Percentiles rank a stretch among this genome's conserved stretches.
Conservation (phyloP, 805 yeast species). For the Vanderwaltozyma tropicalis region DNA sequence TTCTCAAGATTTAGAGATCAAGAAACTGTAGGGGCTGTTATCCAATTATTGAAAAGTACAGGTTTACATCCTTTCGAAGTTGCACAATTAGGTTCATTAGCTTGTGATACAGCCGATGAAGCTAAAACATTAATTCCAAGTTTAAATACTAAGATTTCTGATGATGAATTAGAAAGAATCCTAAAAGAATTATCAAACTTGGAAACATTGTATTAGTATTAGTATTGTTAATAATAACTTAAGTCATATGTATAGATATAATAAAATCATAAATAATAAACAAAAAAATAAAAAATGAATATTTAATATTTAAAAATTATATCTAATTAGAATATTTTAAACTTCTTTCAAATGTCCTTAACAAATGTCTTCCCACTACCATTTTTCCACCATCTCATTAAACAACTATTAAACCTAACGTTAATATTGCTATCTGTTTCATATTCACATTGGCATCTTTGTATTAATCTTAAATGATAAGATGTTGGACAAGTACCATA, state of each 20-base stretch:
- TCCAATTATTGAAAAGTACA: conserved; percentile 63
- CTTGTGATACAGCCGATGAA: conserved; percentile 95
- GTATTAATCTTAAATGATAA: conserved; percentile 36
- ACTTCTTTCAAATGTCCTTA: conserved; percentile 6
- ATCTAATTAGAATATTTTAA: not conserved
- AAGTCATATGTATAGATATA: conserved; percentile 8
- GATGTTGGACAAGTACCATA: conserved; percentile 56
- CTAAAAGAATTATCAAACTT: conserved; percentile 74
- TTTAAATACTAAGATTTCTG: conserved; percentile 67
- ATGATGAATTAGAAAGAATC: conserved; percentile 76
- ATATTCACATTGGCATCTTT: conserved; percentile 55
- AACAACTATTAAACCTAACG: conserved; percentile 45
- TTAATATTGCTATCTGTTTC: conserved; percentile 34
- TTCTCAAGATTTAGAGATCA: conserved; percentile 89
- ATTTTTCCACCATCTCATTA: conserved; percentile 73
- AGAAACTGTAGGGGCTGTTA: conserved; percentile 89
- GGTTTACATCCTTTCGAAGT: conserved; percentile 90
- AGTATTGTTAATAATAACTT: not conserved
- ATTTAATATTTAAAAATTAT: not conserved
- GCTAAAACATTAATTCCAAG: conserved; percentile 92
- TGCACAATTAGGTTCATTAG: conserved; percentile 78
- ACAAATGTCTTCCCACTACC: conserved; percentile 35
- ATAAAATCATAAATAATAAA: not conserved
- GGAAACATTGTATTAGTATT: conserved; percentile 33
- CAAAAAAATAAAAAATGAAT: conserved; percentile 1